Conservation (phyloP, 2,329 filamentous ascomycete species). For the Basipetospora chlamydospora region DNA sequence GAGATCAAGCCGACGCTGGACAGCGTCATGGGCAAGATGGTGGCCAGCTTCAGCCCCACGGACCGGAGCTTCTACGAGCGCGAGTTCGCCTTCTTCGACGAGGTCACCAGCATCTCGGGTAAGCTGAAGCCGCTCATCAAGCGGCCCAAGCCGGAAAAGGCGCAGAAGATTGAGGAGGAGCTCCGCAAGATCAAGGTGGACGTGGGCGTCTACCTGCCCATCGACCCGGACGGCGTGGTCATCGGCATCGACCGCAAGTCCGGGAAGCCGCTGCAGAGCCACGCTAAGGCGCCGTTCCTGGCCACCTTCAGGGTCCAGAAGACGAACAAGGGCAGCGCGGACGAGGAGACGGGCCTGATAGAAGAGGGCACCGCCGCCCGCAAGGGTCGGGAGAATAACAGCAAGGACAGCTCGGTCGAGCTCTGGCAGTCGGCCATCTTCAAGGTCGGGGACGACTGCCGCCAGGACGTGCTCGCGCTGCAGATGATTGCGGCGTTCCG, state of each 20-base stretch:
- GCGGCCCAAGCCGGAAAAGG: conserved; percentile 86
- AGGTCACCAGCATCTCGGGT: conserved; percentile 88
- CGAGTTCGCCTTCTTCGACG: conserved; percentile 96
- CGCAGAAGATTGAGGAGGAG: conserved; percentile 97
- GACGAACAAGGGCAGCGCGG: conserved; percentile 29
- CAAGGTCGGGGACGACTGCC: conserved; percentile 97
- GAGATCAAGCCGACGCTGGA: conserved; percentile 87
- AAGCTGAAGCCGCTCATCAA: conserved; percentile 93
- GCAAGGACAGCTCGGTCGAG: conserved; percentile 55
- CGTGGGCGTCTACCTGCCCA: conserved; percentile 90
- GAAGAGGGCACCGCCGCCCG: conserved; percentile 23
- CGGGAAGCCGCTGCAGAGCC: conserved; percentile 90
- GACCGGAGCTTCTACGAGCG: conserved; percentile 83
- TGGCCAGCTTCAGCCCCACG: conserved; percentile 62
- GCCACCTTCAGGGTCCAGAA: conserved; percentile 96
- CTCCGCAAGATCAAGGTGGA: conserved; percentile 94
- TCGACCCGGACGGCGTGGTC: conserved; percentile 92
- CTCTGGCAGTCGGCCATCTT: conserved; percentile 99
- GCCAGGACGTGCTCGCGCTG: conserved; percentile 88
- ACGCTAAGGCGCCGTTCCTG: conserved; percentile 98
- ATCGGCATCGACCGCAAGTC: conserved; percentile 97
- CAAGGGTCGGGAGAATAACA: conserved; percentile 26
- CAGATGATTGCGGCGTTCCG: conserved; percentile 98
- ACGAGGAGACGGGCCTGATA: conserved; percentile 4
- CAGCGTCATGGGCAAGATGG: conserved; percentile 71